phyloP scores from a whole-genome alignment of 768 basidiomycete genomes.

The Boletus sensibilis region DNA sequence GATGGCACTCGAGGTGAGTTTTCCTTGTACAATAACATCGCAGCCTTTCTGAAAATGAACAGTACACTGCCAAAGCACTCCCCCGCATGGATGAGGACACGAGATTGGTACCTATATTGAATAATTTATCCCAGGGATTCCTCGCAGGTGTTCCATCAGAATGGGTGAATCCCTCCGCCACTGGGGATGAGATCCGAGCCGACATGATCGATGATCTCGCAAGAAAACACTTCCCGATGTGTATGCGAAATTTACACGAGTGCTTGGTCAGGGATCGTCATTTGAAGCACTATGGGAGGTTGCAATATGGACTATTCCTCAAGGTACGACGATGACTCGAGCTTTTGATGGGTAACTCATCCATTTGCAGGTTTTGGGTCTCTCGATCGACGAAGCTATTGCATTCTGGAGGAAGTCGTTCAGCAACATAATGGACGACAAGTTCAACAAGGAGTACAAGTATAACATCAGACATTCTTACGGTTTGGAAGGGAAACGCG shows the following conservation, averaged over 20 bases:
- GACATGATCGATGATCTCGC: slow-evolving; percentile 93
- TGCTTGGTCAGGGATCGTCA: slow-evolving; percentile 74
- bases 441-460: slow-evolving; percentile 96
- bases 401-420: slow-evolving; percentile 92
- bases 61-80: slow-evolving; percentile 84
- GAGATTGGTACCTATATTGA: slow-evolving; percentile 82
- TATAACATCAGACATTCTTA: slow-evolving; percentile 97
- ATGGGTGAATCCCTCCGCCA: slow-evolving; percentile 58
- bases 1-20: slow-evolving; percentile 70
- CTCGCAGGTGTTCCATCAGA: slow-evolving; percentile 86
- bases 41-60: slow-evolving; percentile 11
- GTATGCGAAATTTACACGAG: slow-evolving; percentile 91
- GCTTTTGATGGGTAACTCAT: not conserved
- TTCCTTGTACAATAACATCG: not conserved
- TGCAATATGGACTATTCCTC: slow-evolving; percentile 92
- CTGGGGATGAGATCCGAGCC: slow-evolving; percentile 73
- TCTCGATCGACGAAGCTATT: slow-evolving; percentile 92
- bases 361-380: slow-evolving; percentile 70
- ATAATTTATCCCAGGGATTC: slow-evolving; percentile 93
- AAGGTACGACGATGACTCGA: slow-evolving; percentile 56
- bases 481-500: slow-evolving; percentile 91
- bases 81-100: slow-evolving; percentile 94
- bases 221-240: slow-evolving; percentile 87
- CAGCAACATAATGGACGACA: slow-evolving; percentile 76
- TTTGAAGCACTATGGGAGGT: slow-evolving; percentile 87